Base-by-base conservation (phyloP, 371 early-diverging fungal species). In the Dentiscutata heterogama region DNA sequence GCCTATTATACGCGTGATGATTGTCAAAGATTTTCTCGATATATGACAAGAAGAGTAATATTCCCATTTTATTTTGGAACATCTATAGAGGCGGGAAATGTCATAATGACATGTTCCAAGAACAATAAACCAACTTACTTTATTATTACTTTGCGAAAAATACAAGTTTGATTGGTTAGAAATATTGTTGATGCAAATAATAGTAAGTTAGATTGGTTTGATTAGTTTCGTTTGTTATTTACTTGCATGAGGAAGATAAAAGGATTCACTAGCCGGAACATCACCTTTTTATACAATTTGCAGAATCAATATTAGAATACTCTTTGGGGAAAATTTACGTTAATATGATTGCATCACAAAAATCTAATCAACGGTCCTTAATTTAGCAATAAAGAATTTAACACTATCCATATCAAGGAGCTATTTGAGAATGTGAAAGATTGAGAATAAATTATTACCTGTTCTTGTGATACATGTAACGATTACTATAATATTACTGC, bases 401-500 rank as follows among this genome's bases (percentile, higher is more conserved):
- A 31, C 35, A 3, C 35, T 31, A 31, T 31, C 35, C 35, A 31
- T 31, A 31, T 31, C 1, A 2, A 31, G 3, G 3, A 3, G 3
- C 3, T 3, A 31, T 31, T 31, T 31, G 35, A 31, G 35, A 31
- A 31, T 31, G 3, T 3, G 35, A 1, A 3, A 31, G 35, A 31
- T 31, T 31, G 35, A 31, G 35, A 31, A 31, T 31, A 31, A 31
- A 31, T 31, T 31, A 31, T 31, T 31, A 31, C 3, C 3, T 31
- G 35, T 31, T 31, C 35, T n/a, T 6, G 20, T 60, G 61, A n/a
- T 60, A 60, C 61, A 60, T 60, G 61, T 60, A 27, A 61, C 27
- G 6, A 61, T 61, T 61, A 61, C 61, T 61, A 61, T 61, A 61
- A 61, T 61, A 25, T 61, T 61, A 61, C 61, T 61, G 61, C 61